A percentile compares a stretch with the other conserved stretches of the same genome.
Evolutionary conservation across 2,329 filamentous ascomycete species (phyloP).

Genomic region (Beauveria australis): DNA sequence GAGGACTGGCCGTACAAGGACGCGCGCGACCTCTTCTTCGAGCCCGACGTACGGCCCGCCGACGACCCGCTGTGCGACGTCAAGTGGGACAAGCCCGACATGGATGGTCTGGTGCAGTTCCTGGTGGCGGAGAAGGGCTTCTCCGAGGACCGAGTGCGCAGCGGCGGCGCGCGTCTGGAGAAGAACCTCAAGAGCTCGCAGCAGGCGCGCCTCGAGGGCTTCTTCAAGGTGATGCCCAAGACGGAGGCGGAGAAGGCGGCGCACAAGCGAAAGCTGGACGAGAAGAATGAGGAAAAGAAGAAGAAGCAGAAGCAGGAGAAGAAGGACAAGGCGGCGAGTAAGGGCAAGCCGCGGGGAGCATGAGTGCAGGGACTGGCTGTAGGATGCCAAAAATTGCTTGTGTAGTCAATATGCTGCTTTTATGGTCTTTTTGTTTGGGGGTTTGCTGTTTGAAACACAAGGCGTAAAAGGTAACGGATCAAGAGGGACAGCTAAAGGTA

Average conservation of each 20-base stretch:
- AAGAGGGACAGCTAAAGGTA: background rate
- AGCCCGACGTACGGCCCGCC: slow-evolving; percentile 78
- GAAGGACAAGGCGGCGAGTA: slow-evolving; percentile 88
- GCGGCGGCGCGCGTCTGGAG: slow-evolving; percentile 66
- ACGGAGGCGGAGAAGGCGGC: slow-evolving; percentile 76
- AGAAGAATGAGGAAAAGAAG: slow-evolving; percentile 85
- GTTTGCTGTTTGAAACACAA: background rate
- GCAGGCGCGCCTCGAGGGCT: slow-evolving; percentile 86
- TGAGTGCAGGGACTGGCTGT: background rate
- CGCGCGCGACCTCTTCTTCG: slow-evolving; percentile 82
- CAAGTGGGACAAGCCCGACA: slow-evolving; percentile 92
- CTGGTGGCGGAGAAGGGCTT: slow-evolving; percentile 93
- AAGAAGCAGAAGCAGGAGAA: slow-evolving; percentile 93
- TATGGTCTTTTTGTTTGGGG: background rate
- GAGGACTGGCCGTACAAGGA: slow-evolving; percentile 97
- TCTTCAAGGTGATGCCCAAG: slow-evolving; percentile 90
- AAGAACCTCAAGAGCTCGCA: slow-evolving; percentile 90
- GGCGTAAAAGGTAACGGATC: slow-evolving; percentile 4
- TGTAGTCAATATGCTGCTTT: background rate
- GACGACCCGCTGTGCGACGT: slow-evolving; percentile 87
- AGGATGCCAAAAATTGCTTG: background rate
- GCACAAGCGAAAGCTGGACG: slow-evolving; percentile 88
- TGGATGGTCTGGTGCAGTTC: slow-evolving; percentile 83
- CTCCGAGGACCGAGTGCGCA: slow-evolving; percentile 85
- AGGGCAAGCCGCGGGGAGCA: slow-evolving; percentile 72